A percentile compares a stretch with the other conserved stretches of the same genome.
Conservation (phyloP, 2,329 filamentous ascomycete genomes). For the Xylaria arbuscula region DNA sequence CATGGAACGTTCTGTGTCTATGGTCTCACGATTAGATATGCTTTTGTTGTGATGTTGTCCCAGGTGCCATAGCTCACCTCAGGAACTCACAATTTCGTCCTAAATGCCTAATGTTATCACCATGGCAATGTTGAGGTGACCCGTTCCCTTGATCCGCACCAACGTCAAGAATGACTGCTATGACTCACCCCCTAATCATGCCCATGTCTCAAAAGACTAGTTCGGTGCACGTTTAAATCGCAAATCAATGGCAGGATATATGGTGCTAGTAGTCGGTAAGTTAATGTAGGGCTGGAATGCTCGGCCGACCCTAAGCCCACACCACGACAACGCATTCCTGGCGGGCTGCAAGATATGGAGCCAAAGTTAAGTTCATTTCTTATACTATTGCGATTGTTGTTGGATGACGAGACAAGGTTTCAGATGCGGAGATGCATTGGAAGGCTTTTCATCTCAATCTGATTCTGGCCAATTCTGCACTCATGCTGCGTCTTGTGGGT, state of each 20-base stretch:
- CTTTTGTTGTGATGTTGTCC: not conserved
- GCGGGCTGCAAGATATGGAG: constrained; percentile 6
- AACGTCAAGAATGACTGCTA: constrained; percentile 6
- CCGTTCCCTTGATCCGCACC: not conserved
- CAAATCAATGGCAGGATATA: not conserved
- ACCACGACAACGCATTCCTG: constrained; percentile 36
- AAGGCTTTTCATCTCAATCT: not conserved
- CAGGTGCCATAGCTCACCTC: not conserved
- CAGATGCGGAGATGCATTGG: not conserved
- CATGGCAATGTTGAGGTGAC: not conserved
- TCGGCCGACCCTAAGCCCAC: not conserved
- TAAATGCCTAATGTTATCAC: constrained; percentile 18
- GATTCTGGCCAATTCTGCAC: not conserved
- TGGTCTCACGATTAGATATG: not conserved
- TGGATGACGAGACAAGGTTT: not conserved
- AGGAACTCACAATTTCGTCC: not conserved
- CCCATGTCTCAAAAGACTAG: constrained; percentile 14
- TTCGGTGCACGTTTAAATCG: not conserved
- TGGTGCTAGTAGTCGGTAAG: not conserved
- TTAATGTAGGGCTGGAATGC: constrained; percentile 29
- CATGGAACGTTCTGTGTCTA: not conserved
- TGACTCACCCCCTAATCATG: constrained; percentile 2
- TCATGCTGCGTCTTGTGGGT: not conserved
- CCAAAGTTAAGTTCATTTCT: not conserved
- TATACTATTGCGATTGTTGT: not conserved